These are phyloP conservation scores for Trametes gibbosa DNA, from an alignment of 768 basidiomycete genomes.

Conservation along the genomic window DNA sequence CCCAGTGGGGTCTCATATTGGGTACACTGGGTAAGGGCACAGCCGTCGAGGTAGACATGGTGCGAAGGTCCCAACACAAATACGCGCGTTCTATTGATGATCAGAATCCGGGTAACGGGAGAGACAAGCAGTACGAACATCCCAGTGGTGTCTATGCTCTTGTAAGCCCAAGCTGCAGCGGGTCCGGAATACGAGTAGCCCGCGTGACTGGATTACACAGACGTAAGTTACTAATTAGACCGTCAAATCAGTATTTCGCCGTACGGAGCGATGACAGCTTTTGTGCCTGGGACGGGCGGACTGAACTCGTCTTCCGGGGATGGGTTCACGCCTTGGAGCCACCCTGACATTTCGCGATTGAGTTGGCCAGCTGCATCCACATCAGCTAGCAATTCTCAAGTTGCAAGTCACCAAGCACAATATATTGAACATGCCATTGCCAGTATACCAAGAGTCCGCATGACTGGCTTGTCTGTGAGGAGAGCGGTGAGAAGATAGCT, in stretches of 20 bases:
- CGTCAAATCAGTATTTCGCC: constrained; percentile 30
- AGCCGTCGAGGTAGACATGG: constrained; percentile 82
- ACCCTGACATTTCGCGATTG: constrained; percentile 55
- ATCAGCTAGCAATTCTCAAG: not conserved
- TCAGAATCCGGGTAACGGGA: not conserved
- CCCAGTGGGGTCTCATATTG: constrained; percentile 87
- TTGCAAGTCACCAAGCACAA: not conserved
- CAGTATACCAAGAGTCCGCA: constrained; percentile 89
- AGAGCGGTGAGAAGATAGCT: not conserved
- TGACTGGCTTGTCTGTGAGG: constrained; percentile 64
- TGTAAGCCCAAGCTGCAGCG: constrained; percentile 96
- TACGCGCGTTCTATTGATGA: constrained; percentile 68
- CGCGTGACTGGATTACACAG: constrained; percentile 65
- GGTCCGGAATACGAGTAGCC: constrained; percentile 94
- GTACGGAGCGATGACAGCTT: constrained; percentile 95
- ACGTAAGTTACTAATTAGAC: not conserved
- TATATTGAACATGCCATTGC: constrained; percentile 52
- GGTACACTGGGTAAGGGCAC: constrained; percentile 79
- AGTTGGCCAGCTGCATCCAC: constrained; percentile 50
- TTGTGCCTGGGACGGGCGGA: constrained; percentile 67
- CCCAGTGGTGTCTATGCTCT: constrained; percentile 72
- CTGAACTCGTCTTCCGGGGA: constrained; percentile 45
- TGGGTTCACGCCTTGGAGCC: constrained; percentile 58
- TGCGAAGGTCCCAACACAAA: constrained; percentile 97
- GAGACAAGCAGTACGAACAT: constrained; percentile 56